Conservation (phyloP, 2,329 filamentous ascomycete genomes). For the Clarireedia hainanense region DNA sequence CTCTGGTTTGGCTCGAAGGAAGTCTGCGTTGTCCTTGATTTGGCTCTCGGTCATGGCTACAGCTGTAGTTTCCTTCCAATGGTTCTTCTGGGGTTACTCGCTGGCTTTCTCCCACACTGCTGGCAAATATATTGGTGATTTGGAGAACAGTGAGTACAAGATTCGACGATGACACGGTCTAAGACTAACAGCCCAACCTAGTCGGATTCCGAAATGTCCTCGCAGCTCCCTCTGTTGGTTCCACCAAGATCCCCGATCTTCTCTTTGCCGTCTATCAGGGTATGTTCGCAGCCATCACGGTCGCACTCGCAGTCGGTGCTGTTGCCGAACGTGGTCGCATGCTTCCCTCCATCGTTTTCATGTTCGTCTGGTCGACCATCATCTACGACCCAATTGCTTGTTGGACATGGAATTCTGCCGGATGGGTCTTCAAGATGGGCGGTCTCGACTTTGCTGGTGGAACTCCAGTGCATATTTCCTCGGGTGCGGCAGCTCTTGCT, state of each 20-base stretch:
- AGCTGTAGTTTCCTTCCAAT: constrained; percentile 79
- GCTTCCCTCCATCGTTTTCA: constrained; percentile 83
- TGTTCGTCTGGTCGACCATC: constrained; percentile 85
- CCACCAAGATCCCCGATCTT: constrained; percentile 67
- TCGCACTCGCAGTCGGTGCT: constrained; percentile 76
- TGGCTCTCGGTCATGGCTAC: constrained; percentile 86
- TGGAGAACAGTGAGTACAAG: constrained; percentile 50
- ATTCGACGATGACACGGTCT: no score
- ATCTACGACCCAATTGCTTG: constrained; percentile 91
- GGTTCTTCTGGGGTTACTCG: constrained; percentile 52
- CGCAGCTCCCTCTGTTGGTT: constrained; percentile 66
- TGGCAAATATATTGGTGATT: constrained; percentile 61
- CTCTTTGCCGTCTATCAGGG: constrained; percentile 81
- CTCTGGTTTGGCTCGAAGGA: constrained; percentile 79
- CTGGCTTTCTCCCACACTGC: constrained; percentile 48
- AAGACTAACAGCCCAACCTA: background rate
- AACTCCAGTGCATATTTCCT: constrained; percentile 83
- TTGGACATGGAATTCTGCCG: constrained; percentile 85
- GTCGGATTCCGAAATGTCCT: constrained; percentile 71
- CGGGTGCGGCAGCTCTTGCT: constrained; percentile 73
- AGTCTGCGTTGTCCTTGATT: constrained; percentile 82
- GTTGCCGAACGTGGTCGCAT: constrained; percentile 82
- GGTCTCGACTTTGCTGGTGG: constrained; percentile 85
- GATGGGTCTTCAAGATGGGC: constrained; percentile 74
- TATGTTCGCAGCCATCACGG: constrained; percentile 82